Base-by-base conservation (phyloP, 1,284 basidiomycete species). In the Leccinum fallax region DNA sequence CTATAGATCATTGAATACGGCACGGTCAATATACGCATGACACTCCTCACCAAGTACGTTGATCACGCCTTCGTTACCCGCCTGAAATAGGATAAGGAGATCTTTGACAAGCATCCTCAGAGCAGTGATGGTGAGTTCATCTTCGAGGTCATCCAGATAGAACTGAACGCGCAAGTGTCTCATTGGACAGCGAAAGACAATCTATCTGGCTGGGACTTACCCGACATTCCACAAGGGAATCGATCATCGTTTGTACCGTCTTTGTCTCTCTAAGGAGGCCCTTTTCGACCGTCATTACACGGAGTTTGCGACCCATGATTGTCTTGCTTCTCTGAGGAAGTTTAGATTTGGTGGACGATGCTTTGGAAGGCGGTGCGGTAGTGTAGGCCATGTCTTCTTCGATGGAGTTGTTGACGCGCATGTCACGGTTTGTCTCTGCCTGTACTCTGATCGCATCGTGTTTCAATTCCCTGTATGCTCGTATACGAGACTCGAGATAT, bases 31-130 rank as follows among this genome's bases (percentile, higher is more conserved):
- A 5, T 16, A 52, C 30, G 8, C 19, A 36, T 30, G 32, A 21
- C 7, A n/a, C 34, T 46, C 65, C 76, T 63, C 63, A 94, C 93
- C 93, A 56, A 97, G 83, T 40, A 98, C 89, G 74, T 98, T 99
- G 79, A 98, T 97, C 55, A 98, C 94, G 61, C 97, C 97, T 74
- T 99, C 97, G 71, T 99, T 99, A 63, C 95, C 92, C 3, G 94
- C 95, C 72, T 97, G 96, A 77, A 98, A 98, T 19, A 99, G 82
- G 60, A 97, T 93, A 55, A 99, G 83, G 7, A 99, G 83, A 75
- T 99, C 97, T 74, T 98, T 98, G 67, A 98, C 92, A n/a, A 97
- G 83, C 91, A 99, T 94, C 49, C 94, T 85, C 63, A 98, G 83
- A 1, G 97, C 94, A 2, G 92, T 88, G 61, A 94, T 89, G 1